Evolutionary conservation across 2,329 filamentous ascomycete species (phyloP).

Genomic region (Colletotrichum cuscutae): DNA sequence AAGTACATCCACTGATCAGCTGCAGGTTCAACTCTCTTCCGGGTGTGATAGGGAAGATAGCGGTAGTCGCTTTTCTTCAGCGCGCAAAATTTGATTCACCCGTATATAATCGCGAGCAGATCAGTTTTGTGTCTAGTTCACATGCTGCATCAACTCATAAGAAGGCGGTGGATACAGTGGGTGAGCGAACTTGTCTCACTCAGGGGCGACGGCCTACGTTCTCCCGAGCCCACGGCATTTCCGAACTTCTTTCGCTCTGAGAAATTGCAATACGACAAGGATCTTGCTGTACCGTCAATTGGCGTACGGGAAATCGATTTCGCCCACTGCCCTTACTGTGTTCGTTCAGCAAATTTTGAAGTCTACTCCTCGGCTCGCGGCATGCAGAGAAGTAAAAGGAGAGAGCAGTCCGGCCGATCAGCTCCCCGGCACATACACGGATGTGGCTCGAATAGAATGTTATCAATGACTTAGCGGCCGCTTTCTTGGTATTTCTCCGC

Average conservation of each 20-base stretch:
- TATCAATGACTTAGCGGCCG: too few relatives aligned
- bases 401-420: not conserved
- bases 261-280: not conserved
- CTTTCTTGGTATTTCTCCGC: not conserved
- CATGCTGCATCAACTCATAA: not conserved
- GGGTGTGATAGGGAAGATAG: too few relatives aligned
- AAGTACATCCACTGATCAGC: too few relatives aligned
- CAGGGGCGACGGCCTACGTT: not conserved
- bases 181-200: not conserved
- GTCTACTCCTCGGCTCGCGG: not conserved
- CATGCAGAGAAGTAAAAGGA: not conserved
- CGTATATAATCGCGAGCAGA: too few relatives aligned
- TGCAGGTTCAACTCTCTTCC: too few relatives aligned
- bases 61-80: too few relatives aligned
- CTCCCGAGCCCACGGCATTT: not conserved
- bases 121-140: not conserved
- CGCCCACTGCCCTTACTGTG: too few relatives aligned
- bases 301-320: too few relatives aligned
- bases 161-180: not conserved
- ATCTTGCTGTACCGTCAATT: not conserved
- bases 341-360: not conserved
- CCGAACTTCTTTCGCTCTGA: not conserved
- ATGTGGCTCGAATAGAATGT: not conserved
- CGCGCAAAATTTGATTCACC: too few relatives aligned
- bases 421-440: not conserved